A percentile compares a stretch with the other conserved stretches of the same genome.
Conservation (phyloP, 148 eudicot species). For the Dianthus caryophyllus region DNA sequence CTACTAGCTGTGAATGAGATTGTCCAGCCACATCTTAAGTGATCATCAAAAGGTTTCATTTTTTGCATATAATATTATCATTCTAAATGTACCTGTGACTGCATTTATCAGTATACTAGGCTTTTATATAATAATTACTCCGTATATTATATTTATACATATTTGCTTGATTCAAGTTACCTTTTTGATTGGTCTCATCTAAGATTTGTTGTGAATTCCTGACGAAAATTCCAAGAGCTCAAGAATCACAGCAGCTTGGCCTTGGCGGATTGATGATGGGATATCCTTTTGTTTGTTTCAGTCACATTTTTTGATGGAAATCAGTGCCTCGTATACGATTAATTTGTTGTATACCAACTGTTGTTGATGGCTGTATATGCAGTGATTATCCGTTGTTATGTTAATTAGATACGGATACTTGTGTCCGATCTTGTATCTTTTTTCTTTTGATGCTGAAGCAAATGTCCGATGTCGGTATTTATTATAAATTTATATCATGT, state of each 20-base stretch:
- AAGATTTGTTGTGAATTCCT: background rate
- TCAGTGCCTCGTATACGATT: background rate
- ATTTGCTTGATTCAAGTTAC: background rate
- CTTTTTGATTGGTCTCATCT: background rate
- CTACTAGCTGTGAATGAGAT: conserved; percentile 18
- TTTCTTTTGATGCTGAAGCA: no score
- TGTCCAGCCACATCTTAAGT: background rate
- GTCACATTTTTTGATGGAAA: background rate
- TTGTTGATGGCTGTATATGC: conserved; percentile 1
- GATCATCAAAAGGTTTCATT: background rate
- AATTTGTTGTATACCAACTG: background rate
- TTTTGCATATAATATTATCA: background rate
- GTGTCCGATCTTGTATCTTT: background rate
- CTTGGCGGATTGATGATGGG: background rate
- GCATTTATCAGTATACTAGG: background rate
- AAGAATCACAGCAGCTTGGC: background rate
- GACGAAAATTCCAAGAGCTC: background rate
- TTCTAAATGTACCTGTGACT: background rate
- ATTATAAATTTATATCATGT: no score
- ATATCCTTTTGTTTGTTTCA: background rate
- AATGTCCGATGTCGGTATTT: no score
- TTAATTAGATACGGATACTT: background rate
- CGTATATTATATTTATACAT: no score
- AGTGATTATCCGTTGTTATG: background rate
- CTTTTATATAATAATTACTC: background rate